Base-by-base conservation (phyloP, 345 rosid genomes). In the Murraya paniculata region DNA sequence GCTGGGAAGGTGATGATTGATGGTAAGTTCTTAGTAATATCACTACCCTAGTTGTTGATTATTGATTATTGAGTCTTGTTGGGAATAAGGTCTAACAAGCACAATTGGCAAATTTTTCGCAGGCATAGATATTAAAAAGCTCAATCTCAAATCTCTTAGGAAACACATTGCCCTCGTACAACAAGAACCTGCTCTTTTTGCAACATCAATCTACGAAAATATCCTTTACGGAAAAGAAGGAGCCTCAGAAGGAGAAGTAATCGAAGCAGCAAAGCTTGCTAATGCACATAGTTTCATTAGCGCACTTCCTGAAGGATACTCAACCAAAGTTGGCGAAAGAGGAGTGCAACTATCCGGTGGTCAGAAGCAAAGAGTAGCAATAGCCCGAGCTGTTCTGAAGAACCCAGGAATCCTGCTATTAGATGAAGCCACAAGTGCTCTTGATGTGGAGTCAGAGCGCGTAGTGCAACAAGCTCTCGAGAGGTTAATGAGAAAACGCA, bases 381-480 rank as follows among this genome's bases (percentile, higher is more conserved):
- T 94, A 41, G 99, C 99, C 9, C 87, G 97, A 77, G 98, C 97
- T 22, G 90, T 96, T 76, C 87, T 94, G 27, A 96, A 87, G 89
- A 94, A 94, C 78, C 99, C 98, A 0, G 93, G 80, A 88, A 94
- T 96, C 65, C 74, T 96, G 79, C 91, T 96, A 9, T 81, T 96
- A 60, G 99, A 96, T 59, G 98, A 96, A 86, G 98, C 98, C 48
- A 96, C 98, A 0, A 94, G 97, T 65, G 99, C 98, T 61, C 84
- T 96, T 9, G 98, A 94, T 1, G 83, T 87, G 36, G 99, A 92
- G 77, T 94, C 97, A 0, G 98, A 96, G 78, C 90, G 91, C 2
- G 84, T 92, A 4, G 98, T 95, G 77, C 98, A 94, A 62, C 94
- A 94, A 87, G 99, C 99, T n/a, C 84, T 97, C 36, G 98, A 97